phyloP scores from a whole-genome alignment of 2,329 filamentous ascomycete genomes.

The Dactylellina haptotyla region DNA sequence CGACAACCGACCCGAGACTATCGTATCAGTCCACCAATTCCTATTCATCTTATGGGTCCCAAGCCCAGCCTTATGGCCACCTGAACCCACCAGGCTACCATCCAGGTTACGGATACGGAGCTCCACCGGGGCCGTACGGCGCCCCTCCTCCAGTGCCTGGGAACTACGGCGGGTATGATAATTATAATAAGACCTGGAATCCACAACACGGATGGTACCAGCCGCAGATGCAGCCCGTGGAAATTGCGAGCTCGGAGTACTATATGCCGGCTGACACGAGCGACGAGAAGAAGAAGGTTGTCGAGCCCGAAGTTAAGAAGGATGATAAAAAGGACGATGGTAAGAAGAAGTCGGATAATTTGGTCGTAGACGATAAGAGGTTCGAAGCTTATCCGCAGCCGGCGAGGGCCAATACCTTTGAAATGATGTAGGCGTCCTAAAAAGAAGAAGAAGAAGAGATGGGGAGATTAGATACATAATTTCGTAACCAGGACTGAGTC shows the following conservation, averaged over 20 bases:
- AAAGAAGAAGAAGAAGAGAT: neutral
- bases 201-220: slow-evolving; percentile 40
- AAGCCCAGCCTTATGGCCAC: neutral
- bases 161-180: slow-evolving; percentile 24
- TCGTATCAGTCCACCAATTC: slow-evolving; percentile 36
- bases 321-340: neutral
- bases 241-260: slow-evolving; percentile 35
- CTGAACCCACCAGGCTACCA: slow-evolving; percentile 16
- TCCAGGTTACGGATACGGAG: slow-evolving; percentile 20
- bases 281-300: neutral
- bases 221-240: slow-evolving; percentile 16
- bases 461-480: neutral
- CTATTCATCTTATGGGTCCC: slow-evolving; percentile 22
- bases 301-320: slow-evolving; percentile 11
- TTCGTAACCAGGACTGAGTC: neutral
- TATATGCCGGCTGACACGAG: slow-evolving; percentile 4
- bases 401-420: slow-evolving; percentile 18
- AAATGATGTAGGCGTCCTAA: slow-evolving; percentile 26
- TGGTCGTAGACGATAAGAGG: neutral
- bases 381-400: slow-evolving; percentile 26
- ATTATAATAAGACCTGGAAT: slow-evolving; percentile 19
- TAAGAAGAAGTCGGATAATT: neutral
- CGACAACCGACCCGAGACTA: slow-evolving; percentile 15
- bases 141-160: neutral
- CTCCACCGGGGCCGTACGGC: neutral